Evolutionary conservation across 2,329 filamentous ascomycete genomes (phyloP), one percentile per base, ranked within the genome.

Genomic region (Cladosporium halotolerans): DNA sequence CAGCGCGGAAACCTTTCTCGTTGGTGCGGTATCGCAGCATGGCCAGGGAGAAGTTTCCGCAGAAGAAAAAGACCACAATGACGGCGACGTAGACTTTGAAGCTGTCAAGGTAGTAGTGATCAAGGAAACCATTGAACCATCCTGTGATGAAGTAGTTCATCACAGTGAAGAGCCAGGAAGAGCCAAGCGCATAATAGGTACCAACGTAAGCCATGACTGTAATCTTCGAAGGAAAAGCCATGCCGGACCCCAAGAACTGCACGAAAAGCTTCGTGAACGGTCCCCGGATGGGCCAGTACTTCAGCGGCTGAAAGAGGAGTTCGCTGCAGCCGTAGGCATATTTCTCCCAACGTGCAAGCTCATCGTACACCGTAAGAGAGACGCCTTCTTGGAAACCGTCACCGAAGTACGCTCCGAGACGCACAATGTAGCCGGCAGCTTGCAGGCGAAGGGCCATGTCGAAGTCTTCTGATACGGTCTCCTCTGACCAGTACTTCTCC

Each of bases 241-340:
- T 90, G 67, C 80, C 82, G 60, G 84, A 89, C 66, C 77, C 79
- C 52, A 91, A 69, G 73, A 93, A 92, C 53, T 73, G 78, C 56
- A 83, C 79, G 79, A 92, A 92, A 4, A 92, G 79, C 18, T 84
- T 83, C 3, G 88, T 92, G 67, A 92, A 88, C 28, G 88, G 88
- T 0, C 88, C 88, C 13, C 78, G 80, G 66, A 78, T 83, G 42
- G 82, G 68, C 88, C 88, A 92, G 61, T 82, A 83, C 56, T 80
- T 79, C 56, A 92, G 75, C 3, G 88, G 88, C 65, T 92, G 80
- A 74, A 93, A 92, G 54, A 92, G 77, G 54, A 92, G 76, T 72
- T 91, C 88, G 68, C 87, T 88, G 71, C 88, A 91, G 36, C 88
- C 87, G 63, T 89, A 91, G 3, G 88, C 88, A 66, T 90, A 90